These are phyloP conservation scores for Galerina sulciceps DNA, from an alignment of 768 basidiomycete species.

Conservation along the genomic window DNA sequence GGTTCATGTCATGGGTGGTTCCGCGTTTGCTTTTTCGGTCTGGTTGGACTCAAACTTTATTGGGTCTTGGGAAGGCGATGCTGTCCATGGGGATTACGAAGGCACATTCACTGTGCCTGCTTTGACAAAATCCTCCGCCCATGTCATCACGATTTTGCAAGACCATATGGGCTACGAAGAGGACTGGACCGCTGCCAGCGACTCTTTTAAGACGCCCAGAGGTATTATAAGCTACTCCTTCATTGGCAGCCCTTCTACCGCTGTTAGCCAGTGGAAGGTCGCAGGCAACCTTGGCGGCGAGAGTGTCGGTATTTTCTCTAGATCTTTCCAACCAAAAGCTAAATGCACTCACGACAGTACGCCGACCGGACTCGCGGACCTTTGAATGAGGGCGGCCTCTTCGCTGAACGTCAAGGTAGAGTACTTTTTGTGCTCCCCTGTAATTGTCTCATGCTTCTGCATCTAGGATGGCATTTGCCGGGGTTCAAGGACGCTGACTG, in stretches of 20 bases:
- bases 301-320: constrained; percentile 30
- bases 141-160: constrained; percentile 54
- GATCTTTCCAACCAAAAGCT: neutral
- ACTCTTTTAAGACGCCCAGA: constrained; percentile 51
- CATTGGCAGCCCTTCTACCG: constrained; percentile 39
- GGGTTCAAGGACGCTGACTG: constrained; percentile 53
- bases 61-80: constrained; percentile 51
- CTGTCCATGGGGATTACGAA: constrained; percentile 33
- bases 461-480: constrained; percentile 60
- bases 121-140: constrained; percentile 32
- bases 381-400: constrained; percentile 65
- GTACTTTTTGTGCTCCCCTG: neutral
- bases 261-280: constrained; percentile 52
- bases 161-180: constrained; percentile 61
- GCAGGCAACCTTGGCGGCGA: constrained; percentile 55
- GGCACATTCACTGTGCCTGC: constrained; percentile 39
- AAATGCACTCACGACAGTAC: constrained; percentile 33
- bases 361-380: constrained; percentile 54
- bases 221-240: constrained; percentile 53
- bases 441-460: constrained; percentile 3
- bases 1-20: constrained; percentile 45
- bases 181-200: constrained; percentile 45
- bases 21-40: constrained; percentile 52
- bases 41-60: constrained; percentile 53
- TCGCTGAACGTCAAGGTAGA: constrained; percentile 54